Evolutionary conservation across 2,329 filamentous ascomycete species (phyloP), one percentile per base, ranked within the genome.

Genomic region (Diaporthe citriasiana): DNA sequence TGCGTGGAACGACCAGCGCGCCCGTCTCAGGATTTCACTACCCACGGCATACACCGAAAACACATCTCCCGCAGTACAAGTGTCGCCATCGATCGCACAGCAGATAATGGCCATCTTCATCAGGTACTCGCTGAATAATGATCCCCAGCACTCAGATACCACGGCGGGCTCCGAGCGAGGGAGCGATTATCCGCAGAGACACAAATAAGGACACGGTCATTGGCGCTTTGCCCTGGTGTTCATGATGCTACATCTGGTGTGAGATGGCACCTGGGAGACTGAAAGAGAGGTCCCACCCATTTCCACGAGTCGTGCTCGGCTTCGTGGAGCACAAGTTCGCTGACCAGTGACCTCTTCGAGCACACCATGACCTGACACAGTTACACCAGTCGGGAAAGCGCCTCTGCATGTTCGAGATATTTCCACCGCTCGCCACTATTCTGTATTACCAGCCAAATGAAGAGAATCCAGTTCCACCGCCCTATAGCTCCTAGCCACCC

Each of bases 391-490:
- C 50, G 55, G 33, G 57, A 35, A 27, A 27, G 47, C 42, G 40
- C 13, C 65, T 25, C 38, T 45, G 47, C 47, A 22, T 70, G 65
- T 71, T 69, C 53, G 66, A 57, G 65, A 73, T 38, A 45, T 60
- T 50, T 33, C 7, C 38, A 38, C 56, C 25, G 45, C 42, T 42
- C 27, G 33, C 65, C 42, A 55, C 47, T 33, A 22, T 4, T 38
- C 19, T 53, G n/a, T 22, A 40, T 51, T 7, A 50, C 35, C 42
- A 42, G n/a, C 50, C 42, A 19, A 27, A 42, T 12, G 25, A 63
- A 50, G 25, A 13, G 17, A 53, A 35, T 9, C 56, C 45, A 38
- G 25, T 17, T 22, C 27, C 19, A 51, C 7, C 25, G 42, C 22
- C 33, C 45, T 57, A 42, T n/a, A 33, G 56, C 25, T 50, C 42